Percentiles rank a stretch among this genome's conserved stretches.
These are phyloP conservation scores for Diutina sp. DNA, from an alignment of 1,139 yeast species.

Conservation along the genomic window DNA sequence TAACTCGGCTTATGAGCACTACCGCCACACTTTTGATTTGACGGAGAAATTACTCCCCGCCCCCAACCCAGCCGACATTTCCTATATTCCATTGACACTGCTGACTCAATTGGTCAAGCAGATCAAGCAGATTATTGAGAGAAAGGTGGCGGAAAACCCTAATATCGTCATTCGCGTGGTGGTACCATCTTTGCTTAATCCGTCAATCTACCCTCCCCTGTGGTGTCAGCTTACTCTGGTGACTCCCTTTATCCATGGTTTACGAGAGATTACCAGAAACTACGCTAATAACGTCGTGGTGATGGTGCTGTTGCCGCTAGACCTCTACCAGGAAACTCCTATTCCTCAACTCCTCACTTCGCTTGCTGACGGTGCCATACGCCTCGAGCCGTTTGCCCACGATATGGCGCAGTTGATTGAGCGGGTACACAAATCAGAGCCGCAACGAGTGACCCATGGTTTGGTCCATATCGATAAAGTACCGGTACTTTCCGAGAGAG, in stretches of 20 bases:
- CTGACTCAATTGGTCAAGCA: constrained; percentile 20
- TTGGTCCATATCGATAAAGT: constrained; percentile 63
- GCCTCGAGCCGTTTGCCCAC: constrained; percentile 75
- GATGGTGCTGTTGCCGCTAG: constrained; percentile 45
- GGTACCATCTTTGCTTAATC: constrained; percentile 69
- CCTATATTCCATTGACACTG: constrained; percentile 30
- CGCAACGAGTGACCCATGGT: constrained; percentile 77
- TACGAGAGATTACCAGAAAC: constrained; percentile 42
- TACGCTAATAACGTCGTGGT: constrained; percentile 35
- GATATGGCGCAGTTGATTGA: constrained; percentile 57
- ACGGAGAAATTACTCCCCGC: constrained; percentile 59
- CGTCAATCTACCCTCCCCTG: constrained; percentile 57
- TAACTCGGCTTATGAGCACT: constrained; percentile 28
- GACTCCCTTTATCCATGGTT: constrained; percentile 48
- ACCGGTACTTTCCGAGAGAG: constrained; percentile 63
- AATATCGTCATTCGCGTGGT: constrained; percentile 48
- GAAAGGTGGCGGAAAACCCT: constrained; percentile 13
- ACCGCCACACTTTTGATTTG: constrained; percentile 63
- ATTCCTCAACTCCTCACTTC: constrained; percentile 39
- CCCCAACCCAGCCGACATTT: constrained; percentile 49
- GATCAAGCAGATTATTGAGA: constrained; percentile 25
- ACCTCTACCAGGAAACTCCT: constrained; percentile 42
- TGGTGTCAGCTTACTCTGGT: constrained; percentile 35
- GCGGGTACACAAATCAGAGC: constrained; percentile 54
- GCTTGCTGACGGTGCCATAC: constrained; percentile 57